phyloP scores from a whole-genome alignment of 2,329 filamentous ascomycete species.

The Fusarium transvaalense region DNA sequence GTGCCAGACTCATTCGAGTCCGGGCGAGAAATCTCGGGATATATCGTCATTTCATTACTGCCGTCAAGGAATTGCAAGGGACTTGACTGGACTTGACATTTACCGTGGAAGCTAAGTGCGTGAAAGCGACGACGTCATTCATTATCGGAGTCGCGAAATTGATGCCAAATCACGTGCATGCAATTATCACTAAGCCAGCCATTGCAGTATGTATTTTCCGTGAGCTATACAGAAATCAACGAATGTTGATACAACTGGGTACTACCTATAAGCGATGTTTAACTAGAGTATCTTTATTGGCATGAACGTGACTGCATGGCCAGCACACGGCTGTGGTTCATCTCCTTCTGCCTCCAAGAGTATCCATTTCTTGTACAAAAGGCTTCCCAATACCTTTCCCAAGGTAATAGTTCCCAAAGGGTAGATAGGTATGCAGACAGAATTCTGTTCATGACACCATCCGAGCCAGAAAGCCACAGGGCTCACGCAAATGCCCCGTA shows the following conservation, averaged over 20 bases:
- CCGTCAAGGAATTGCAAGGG: background rate
- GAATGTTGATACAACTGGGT: background rate
- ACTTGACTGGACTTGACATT: background rate
- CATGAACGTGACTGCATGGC: conserved; percentile 38
- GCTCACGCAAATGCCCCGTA: conserved; percentile 25
- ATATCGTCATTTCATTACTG: conserved; percentile 15
- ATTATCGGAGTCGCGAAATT: conserved; percentile 49
- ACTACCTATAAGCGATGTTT: background rate
- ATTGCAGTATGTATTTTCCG: background rate
- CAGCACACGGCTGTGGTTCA: conserved; percentile 33
- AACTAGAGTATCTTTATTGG: conserved; percentile 38
- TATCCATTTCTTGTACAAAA: conserved; percentile 18
- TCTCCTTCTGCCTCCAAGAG: conserved; percentile 23
- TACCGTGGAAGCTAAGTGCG: background rate
- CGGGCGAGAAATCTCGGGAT: conserved; percentile 14
- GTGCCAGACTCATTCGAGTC: background rate
- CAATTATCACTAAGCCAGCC: no score
- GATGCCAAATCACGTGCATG: conserved; percentile 56
- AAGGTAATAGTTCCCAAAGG: conserved; percentile 22
- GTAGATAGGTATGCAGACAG: conserved; percentile 35
- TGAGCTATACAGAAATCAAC: background rate
- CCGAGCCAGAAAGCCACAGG: conserved; percentile 19
- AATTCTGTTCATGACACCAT: conserved; percentile 43
- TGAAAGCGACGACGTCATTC: conserved; percentile 41
- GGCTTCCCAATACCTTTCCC: conserved; percentile 21